Evolutionary conservation across 805 yeast genomes (phyloP).

Genomic region (Starmerella khaoyaiensis): DNA sequence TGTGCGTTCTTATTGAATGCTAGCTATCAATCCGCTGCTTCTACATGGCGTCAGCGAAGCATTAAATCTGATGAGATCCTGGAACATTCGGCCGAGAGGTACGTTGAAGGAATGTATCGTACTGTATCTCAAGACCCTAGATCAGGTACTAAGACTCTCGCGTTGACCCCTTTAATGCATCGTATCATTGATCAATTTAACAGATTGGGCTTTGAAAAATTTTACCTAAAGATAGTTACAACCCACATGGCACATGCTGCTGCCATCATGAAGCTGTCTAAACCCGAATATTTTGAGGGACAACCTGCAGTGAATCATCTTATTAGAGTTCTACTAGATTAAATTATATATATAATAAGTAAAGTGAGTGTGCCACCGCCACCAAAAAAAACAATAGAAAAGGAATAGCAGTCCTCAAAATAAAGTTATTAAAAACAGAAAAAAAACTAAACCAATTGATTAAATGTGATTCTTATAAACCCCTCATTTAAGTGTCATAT

Average conservation of each 20-base stretch:
- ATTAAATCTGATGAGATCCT: constrained; percentile 21
- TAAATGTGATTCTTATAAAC: too few relatives aligned
- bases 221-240: constrained; percentile 52
- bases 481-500: too few relatives aligned
- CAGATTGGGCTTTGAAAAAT: constrained; percentile 51
- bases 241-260: constrained; percentile 71
- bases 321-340: background rate
- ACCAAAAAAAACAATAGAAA: too few relatives aligned
- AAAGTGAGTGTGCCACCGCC: too few relatives aligned
- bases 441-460: too few relatives aligned
- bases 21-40: constrained; percentile 31
- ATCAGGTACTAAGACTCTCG: constrained; percentile 11
- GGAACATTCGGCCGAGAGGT: constrained; percentile 20
- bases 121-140: constrained; percentile 15
- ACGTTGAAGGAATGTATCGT: constrained; percentile 20
- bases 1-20: constrained; percentile 41
- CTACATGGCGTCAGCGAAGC: constrained; percentile 28
- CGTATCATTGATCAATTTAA: constrained; percentile 47
- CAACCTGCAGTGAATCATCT: constrained; percentile 30
- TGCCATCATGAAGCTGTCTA: constrained; percentile 51
- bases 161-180: constrained; percentile 31
- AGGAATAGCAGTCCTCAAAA: too few relatives aligned
- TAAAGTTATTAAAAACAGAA: too few relatives aligned
- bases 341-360: background rate
- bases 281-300: constrained; percentile 54